Conservation (phyloP, 306 rosid species). For the barrel medic (Medicago truncatula) region MtrunA17r5.0-ANR NC_053044.1:25948001-25948500, state of each 20-base stretch:
- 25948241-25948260: background rate
- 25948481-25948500: constrained; percentile 12
- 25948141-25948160: background rate
- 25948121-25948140: background rate
- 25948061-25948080: constrained; percentile 6
- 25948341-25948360: constrained; percentile 13
- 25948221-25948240: background rate
- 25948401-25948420: background rate
- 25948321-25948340: background rate
- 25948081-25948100: constrained; percentile 19
- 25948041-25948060: constrained; percentile 11
- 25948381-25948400: background rate
- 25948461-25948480: background rate
- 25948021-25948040: background rate
- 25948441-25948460: background rate
- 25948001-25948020: background rate
- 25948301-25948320: background rate
- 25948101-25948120: background rate
- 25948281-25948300: background rate
- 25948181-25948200: constrained; percentile 3
- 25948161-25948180: background rate
- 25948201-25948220: constrained; percentile 22
- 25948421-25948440: constrained; percentile 25
- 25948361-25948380: background rate
- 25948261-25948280: constrained; percentile 6